Percentiles rank a stretch among this genome's conserved stretches.
phyloP scores from a whole-genome alignment of 192 early-diverging fungal species.

The Gigaspora rosea region DNA sequence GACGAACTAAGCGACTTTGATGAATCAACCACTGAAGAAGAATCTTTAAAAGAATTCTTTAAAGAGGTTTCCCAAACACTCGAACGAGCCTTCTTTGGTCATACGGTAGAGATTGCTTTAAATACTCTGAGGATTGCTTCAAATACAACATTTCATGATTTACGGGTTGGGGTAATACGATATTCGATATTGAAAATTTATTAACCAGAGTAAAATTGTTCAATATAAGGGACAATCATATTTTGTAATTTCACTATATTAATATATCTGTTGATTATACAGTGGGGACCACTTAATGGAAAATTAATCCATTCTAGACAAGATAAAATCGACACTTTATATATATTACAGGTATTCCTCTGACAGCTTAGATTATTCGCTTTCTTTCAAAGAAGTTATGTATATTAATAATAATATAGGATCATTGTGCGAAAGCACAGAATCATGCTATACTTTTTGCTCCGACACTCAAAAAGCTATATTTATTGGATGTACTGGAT shows the following conservation, averaged over 20 bases:
- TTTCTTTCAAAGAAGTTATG: constrained; percentile 78
- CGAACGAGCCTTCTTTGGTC: constrained; percentile 76
- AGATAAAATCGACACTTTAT: constrained; percentile 75
- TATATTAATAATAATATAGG: constrained; percentile 6
- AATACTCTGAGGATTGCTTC: constrained; percentile 85
- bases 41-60: constrained; percentile 72
- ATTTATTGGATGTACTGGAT: too few relatives aligned
- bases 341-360: constrained; percentile 44
- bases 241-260: too few relatives aligned
- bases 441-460: too few relatives aligned
- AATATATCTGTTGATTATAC: constrained; percentile 11
- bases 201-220: constrained; percentile 35
- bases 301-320: constrained; percentile 64
- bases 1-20: too few relatives aligned
- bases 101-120: constrained; percentile 73
- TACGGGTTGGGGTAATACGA: constrained; percentile 67
- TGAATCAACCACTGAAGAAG: too few relatives aligned
- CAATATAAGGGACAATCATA: too few relatives aligned
- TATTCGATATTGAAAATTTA: constrained; percentile 62
- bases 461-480: too few relatives aligned
- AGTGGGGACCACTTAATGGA: constrained; percentile 72
- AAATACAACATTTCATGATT: constrained; percentile 74
- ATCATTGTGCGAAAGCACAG: too few relatives aligned
- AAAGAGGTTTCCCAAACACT: constrained; percentile 74
- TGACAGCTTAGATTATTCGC: constrained; percentile 53